Evolutionary conservation across 2,329 filamentous ascomycete species (phyloP).

Genomic region (Pestalotiopsis sp.): DNA sequence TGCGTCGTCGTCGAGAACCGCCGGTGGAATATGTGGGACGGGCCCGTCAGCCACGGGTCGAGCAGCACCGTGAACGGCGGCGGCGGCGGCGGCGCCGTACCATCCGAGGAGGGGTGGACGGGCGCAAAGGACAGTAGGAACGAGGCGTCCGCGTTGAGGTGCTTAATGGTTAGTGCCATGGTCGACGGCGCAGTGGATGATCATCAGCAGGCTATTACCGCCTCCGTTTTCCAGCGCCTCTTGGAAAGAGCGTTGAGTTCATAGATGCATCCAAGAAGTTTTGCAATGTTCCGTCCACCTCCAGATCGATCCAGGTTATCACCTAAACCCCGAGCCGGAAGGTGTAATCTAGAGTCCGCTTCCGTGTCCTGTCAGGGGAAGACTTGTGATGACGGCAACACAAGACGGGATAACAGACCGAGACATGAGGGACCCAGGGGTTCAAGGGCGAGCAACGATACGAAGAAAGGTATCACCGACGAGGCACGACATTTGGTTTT

Average conservation of each 20-base stretch:
- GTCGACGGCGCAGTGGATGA: neutral
- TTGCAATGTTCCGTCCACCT: too few species aligned
- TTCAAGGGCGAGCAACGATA: neutral
- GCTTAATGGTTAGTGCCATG: conserved; percentile 67
- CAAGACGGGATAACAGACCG: neutral
- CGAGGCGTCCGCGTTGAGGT: conserved; percentile 66
- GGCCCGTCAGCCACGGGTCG: conserved; percentile 71
- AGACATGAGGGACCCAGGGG: neutral
- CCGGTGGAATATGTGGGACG: conserved; percentile 61
- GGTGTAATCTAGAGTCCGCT: neutral
- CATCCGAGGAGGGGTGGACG: neutral
- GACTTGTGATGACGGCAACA: neutral
- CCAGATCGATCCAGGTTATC: neutral
- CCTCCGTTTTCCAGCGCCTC: neutral
- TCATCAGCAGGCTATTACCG: neutral
- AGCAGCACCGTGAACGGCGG: conserved; percentile 68
- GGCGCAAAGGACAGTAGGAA: conserved; percentile 68
- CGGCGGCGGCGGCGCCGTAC: conserved; percentile 37
- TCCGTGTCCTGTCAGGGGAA: neutral
- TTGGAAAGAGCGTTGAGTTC: neutral
- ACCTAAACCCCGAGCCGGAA: neutral
- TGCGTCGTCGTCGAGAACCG: conserved; percentile 64
- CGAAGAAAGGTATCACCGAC: neutral
- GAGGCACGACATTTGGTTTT: neutral
- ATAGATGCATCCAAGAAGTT: too few species aligned